Evolutionary conservation across 768 basidiomycete genomes (phyloP), one percentile per base, ranked within the genome.

Genomic region (Macrolepiota albuminosa): DNA sequence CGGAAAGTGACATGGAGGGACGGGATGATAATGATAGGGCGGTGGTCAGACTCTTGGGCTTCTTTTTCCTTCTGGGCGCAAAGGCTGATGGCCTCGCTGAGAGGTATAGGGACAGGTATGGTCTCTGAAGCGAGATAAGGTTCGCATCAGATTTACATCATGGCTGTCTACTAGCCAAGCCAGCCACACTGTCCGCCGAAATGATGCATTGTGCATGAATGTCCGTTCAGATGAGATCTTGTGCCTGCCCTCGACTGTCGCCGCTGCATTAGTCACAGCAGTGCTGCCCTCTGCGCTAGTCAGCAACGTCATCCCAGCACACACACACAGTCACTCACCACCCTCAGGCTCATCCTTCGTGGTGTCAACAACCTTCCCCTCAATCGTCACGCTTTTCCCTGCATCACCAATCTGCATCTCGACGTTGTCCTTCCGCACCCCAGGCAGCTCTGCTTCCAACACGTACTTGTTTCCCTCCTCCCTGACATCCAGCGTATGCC

Each of bases 381-480:
- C 83, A 58, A 93, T 89, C 4, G 85, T 89, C 58, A 91, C 68
- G 61, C 83, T 89, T 58, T 82, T 78, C 2, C 88, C 89, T 14
- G 80, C 82, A 58, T 90, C 86, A 8, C 88, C 87, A 59, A 92
- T 76, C 8, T 83, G 79, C 54, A 92, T 79, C 57, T 89, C 81
- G 9, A 91, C 68, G 66, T 91, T 84, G 64, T 91, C 89, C 75
- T 86, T 90, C 70, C 83, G 85, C 31, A 92, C 84, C 0, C 90
- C 89, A 24, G 90, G 91, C 31, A 93, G 67, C 66, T 93, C 91
- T 1, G 89, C 88, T 66, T 91, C 87, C 45, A 93, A 74, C 54
- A 89, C 62, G 64, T 88, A 91, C 43, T 78, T 75, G 69, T 84
- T 77, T 1, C 80, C 83, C 59, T 85, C 80, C 63, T 93, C 90